Evolutionary conservation across 805 yeast genomes (phyloP), one percentile per base, ranked within the genome.

Genomic region (Wickerhamomyces mucosus): DNA sequence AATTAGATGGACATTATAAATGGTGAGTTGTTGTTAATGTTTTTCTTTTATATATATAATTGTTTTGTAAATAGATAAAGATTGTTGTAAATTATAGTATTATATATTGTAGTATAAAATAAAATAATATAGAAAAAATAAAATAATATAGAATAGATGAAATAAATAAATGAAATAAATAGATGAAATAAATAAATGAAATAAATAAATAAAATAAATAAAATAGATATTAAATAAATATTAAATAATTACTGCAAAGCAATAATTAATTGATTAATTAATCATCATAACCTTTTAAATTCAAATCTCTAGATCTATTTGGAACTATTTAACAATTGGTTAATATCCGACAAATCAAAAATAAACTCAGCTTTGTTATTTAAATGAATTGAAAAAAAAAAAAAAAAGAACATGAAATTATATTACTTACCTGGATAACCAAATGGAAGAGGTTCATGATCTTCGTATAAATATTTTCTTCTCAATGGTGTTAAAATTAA

Each of bases 381-480:
- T 26, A 11, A 21, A 17, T 22, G 6, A 21, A 6, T 15, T 4
- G 12, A 20, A 10, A 19, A 11, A 12, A 5, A 9, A 3, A n/a
- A n/a, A n/a, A n/a, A n/a, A n/a, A n/a, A n/a, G n/a, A n/a, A n/a
- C n/a, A 15, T 4, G 11, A 9, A 14, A 28, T 12, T 11, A 15
- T 3, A 13, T 42, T 37, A 41, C 51, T 26, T 28, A 46, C 52
- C 23, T 12, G 69, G 69, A 40, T 65, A 65, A 19, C 51, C 55
- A 25, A 55, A 45, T 27, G 94, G 94, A 39, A 81, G 61, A 12
- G 78, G 77, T 25, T 60, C 69, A 34, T 77, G 78, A 50, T 78
- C 85, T 22, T 61, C 68, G 49, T 72, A 82, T 39, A 76, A 57
- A 51, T 61, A 76, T 53, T 67, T 73, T 58, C 80, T 73, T 67